Percentiles rank a stretch among this genome's conserved stretches.
phyloP scores from a whole-genome alignment of 768 basidiomycete genomes.

The Suillus decipiens region DNA sequence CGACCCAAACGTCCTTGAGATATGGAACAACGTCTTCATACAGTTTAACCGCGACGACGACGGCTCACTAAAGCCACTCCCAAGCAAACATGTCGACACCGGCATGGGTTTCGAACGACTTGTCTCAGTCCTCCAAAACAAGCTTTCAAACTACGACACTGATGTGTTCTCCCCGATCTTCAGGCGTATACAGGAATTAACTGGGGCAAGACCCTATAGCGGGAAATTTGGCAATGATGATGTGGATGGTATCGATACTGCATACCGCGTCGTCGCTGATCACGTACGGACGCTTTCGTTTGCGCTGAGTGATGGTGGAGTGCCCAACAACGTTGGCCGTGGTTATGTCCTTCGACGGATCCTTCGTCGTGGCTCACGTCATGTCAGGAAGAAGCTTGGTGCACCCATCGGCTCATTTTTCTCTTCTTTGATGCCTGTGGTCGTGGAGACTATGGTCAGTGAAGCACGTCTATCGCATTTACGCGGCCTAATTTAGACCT shows the following conservation, averaged over 20 bases:
- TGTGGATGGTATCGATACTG: constrained; percentile 92
- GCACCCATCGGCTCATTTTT: constrained; percentile 95
- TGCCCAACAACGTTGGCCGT: constrained; percentile 94
- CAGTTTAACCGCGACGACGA: constrained; percentile 97
- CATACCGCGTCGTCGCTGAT: constrained; percentile 96
- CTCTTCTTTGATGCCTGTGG: constrained; percentile 85
- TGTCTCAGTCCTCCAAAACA: constrained; percentile 91
- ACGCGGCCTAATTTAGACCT: constrained; percentile 13
- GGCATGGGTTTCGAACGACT: constrained; percentile 99
- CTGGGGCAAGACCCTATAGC: constrained; percentile 82
- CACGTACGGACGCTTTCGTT: constrained; percentile 95
- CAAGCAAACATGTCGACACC: constrained; percentile 95
- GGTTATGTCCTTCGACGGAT: constrained; percentile 98
- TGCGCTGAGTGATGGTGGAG: constrained; percentile 93
- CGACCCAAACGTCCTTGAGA: constrained; percentile 95
- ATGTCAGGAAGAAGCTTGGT: constrained; percentile 91
- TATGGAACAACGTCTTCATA: constrained; percentile 99
- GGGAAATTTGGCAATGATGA: constrained; percentile 98
- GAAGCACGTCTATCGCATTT: neutral
- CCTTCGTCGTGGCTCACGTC: constrained; percentile 90
- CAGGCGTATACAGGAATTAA: constrained; percentile 80
- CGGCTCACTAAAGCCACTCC: constrained; percentile 75
- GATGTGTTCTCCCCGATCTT: constrained; percentile 94
- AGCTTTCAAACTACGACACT: constrained; percentile 95
- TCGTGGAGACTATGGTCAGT: constrained; percentile 85